A percentile compares a stretch with the other conserved stretches of the same genome.
These are phyloP conservation scores for Penicillium pulvis DNA, from an alignment of 495 filamentous ascomycete genomes.

Conservation along the genomic window DNA sequence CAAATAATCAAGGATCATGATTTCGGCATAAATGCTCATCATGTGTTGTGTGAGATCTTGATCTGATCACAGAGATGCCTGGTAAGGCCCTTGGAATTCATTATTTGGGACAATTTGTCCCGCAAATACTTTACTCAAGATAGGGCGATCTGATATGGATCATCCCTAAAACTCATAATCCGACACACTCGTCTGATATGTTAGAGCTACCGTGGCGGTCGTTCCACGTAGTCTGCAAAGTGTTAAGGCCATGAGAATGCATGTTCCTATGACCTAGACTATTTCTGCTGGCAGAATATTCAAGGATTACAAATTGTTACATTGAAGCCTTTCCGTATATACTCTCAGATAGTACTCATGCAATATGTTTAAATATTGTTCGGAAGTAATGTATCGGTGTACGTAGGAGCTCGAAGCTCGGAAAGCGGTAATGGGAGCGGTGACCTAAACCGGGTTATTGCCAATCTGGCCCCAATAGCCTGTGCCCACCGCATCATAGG, in stretches of 20 bases:
- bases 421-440: neutral
- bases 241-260: neutral
- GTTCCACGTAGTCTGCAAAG: neutral
- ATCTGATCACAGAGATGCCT: neutral
- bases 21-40: neutral
- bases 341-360: too few relatives aligned
- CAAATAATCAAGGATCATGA: neutral
- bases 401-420: neutral
- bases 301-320: neutral
- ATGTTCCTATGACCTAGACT: neutral
- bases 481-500: slow-evolving; percentile 11
- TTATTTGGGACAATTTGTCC: neutral
- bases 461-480: neutral
- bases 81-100: neutral
- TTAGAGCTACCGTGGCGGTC: neutral
- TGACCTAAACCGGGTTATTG: neutral
- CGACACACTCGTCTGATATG: neutral
- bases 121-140: neutral
- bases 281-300: neutral
- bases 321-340: neutral
- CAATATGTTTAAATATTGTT: too few relatives aligned
- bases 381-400: too few relatives aligned
- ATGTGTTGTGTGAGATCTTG: neutral
- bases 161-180: neutral
- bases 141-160: neutral